Conservation (phyloP, 495 filamentous ascomycete genomes). For the Pseudotulostoma volvatum region DNA sequence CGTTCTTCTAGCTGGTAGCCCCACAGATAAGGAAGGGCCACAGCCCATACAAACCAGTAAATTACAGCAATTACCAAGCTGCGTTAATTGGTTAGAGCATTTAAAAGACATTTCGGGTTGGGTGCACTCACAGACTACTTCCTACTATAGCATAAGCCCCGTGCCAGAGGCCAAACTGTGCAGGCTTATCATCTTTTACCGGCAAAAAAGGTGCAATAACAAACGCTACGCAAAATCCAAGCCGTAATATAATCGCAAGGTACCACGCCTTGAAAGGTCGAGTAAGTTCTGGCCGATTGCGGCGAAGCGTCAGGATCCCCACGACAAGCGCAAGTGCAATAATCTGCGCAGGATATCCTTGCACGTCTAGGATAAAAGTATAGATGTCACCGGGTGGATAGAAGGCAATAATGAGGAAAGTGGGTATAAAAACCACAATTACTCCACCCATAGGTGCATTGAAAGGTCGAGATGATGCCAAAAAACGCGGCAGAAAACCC, state of each 20-base stretch:
- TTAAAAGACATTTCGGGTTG: no score
- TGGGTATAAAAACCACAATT: slow-evolving; percentile 40
- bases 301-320: slow-evolving; percentile 38
- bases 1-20: no score
- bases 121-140: no score
- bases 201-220: neutral
- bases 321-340: slow-evolving; percentile 32
- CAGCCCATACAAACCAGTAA: no score
- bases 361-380: slow-evolving; percentile 43
- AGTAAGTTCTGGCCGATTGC: slow-evolving; percentile 34
- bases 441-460: slow-evolving; percentile 39
- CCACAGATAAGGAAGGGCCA: no score
- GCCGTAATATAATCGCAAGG: neutral
- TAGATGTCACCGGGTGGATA: slow-evolving; percentile 38
- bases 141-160: no score
- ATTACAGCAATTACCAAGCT: no score
- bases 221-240: neutral
- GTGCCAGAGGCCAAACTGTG: no score
- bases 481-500: slow-evolving; percentile 37
- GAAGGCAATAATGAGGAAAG: slow-evolving; percentile 35
- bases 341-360: slow-evolving; percentile 41
- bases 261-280: slow-evolving; percentile 42
- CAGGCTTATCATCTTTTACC: no score
- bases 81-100: no score
- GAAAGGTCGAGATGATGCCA: slow-evolving; percentile 42